Base-by-base conservation (phyloP, 1,284 basidiomycete species). In the Fistulina hepatica region DNA sequence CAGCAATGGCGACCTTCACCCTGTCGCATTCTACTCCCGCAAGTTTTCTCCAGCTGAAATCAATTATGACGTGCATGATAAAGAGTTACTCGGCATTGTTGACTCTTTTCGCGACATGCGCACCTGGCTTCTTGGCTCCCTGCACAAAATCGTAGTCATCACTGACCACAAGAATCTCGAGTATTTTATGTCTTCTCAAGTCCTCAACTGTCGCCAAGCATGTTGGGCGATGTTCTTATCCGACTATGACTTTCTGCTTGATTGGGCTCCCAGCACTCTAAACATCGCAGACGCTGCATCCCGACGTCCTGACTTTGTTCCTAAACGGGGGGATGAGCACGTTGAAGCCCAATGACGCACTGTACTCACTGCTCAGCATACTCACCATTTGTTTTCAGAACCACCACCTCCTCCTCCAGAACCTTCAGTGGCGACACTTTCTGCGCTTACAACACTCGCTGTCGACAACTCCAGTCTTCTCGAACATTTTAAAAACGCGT, bases 11-110 rank as follows among this genome's bases (percentile, higher is more conserved):
- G 41, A 49, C 10, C 42, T 52, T n/a, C 49, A 50, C 25, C 61
- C 61, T 5, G 45, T 64, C 3, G 56, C 50, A 0, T 63, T 60
- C 46, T 45, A 54, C 20, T 63, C 59, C 6, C 43, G 50, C 2
- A 54, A 48, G 10, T 43, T 65, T 13, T 25, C 35, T 1, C 37
- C 53, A 0, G 45, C 60, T 0, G 59, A 71, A 41, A 38, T 53
- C 7, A 69, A 69, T 42, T 69, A 66, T 44, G 50, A 55, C n/a
- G 54, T 57, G n/a, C 55, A 64, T 39, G 54, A 67, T 46, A 61
- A 66, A 41, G 63, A 67, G 45, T 37, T 66, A 0, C 44, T 60
- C 0, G 54, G 56, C 2, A 58, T 64, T 27, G 49, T 60, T 16
- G 42, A 52, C 7, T 23, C 49, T 6, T 51, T 54, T 28, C 24